Percentiles rank a stretch among this genome's conserved stretches.
Conservation (phyloP, 2,329 filamentous ascomycete species). For the Teratosphaeria pseudoeucalypti region DNA sequence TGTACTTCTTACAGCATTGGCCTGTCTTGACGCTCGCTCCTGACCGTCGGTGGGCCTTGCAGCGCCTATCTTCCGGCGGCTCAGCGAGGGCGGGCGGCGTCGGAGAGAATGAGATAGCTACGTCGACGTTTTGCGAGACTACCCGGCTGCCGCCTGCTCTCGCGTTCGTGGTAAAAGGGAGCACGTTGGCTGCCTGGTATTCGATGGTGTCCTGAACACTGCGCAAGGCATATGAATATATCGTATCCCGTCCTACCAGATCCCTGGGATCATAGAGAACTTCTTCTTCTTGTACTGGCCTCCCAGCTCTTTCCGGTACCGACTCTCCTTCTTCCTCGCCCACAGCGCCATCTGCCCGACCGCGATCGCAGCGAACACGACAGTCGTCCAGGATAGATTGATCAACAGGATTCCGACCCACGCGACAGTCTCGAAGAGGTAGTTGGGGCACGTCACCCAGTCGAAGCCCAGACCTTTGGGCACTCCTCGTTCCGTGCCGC, state of each 20-base stretch:
- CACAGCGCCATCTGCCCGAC: slow-evolving; percentile 72
- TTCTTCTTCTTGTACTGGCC: slow-evolving; percentile 94
- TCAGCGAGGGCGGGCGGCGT: too few species aligned
- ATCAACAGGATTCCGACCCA: slow-evolving; percentile 78
- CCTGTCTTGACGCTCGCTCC: too few species aligned
- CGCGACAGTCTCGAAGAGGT: slow-evolving; percentile 80
- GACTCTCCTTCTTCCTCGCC: slow-evolving; percentile 84
- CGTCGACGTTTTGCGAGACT: too few species aligned
- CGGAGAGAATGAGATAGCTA: too few species aligned
- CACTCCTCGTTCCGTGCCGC: slow-evolving; percentile 79
- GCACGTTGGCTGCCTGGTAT: too few species aligned
- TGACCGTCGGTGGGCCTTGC: too few species aligned
- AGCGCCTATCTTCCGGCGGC: too few species aligned
- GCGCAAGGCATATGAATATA: neutral
- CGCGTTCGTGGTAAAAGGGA: too few species aligned
- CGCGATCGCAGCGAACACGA: slow-evolving; percentile 65
- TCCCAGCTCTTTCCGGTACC: slow-evolving; percentile 82
- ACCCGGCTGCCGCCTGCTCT: too few species aligned
- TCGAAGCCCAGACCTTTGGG: slow-evolving; percentile 75
- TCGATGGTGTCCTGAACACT: too few species aligned
- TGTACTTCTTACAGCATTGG: too few species aligned
- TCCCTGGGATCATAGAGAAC: slow-evolving; percentile 67
- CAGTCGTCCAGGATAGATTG: slow-evolving; percentile 67
- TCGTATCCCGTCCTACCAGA: slow-evolving; percentile 42
- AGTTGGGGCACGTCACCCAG: slow-evolving; percentile 91